phyloP scores from a whole-genome alignment of 2,329 filamentous ascomycete genomes.

The Alternaria ventricosa region DNA sequence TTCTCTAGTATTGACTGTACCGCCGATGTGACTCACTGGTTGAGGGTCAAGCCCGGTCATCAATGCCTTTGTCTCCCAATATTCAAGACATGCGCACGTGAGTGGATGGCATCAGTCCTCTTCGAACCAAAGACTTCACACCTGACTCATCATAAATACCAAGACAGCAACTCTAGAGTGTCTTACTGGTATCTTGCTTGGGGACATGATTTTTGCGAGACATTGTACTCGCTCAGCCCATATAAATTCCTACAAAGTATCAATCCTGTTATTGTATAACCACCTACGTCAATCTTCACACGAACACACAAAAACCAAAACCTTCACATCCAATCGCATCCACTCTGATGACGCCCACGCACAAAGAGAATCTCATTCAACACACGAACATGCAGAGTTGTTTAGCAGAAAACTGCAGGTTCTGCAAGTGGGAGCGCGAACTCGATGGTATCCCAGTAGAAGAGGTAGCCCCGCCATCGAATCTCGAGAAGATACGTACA shows the following conservation, averaged over 20 bases:
- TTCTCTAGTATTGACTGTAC: fast-evolving
- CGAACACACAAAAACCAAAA: not conserved
- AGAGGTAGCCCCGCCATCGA: not conserved
- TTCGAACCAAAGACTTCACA: not conserved
- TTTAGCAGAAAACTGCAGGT: not conserved
- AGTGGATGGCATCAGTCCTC: fast-evolving
- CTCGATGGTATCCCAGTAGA: too few species aligned
- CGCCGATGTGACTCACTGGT: not conserved
- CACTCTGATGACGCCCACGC: not conserved
- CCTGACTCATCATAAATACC: not conserved
- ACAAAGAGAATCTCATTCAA: too few species aligned
- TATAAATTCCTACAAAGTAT: not conserved
- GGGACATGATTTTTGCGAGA: too few species aligned
- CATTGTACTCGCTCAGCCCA: not conserved
- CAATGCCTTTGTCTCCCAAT: not conserved
- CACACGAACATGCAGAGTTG: not conserved
- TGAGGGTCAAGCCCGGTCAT: fast-evolving
- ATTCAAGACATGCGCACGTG: not conserved
- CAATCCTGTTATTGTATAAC: not conserved
- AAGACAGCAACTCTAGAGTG: not conserved
- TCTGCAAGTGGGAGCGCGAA: not conserved
- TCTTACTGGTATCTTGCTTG: not conserved
- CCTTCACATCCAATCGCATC: not conserved
- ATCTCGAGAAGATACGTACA: not conserved
- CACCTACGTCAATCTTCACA: not conserved